These are phyloP conservation scores for Paraconiothyrium brasiliense DNA, from an alignment of 2,329 filamentous ascomycete genomes.

Conservation along the genomic window DNA sequence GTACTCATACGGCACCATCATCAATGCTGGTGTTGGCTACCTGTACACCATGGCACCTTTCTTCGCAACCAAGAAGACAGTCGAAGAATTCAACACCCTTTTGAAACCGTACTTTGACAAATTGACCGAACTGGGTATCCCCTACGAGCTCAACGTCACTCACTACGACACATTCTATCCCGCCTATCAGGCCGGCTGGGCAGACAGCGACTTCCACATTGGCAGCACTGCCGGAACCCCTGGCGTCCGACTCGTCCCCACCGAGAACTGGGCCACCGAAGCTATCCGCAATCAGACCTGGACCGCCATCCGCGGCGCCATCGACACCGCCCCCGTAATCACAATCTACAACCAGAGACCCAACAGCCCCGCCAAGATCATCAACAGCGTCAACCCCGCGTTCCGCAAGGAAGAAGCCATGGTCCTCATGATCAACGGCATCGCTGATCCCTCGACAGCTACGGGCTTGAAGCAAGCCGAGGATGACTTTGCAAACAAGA, in stretches of 20 bases:
- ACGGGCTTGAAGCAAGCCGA: slow-evolving; percentile 33
- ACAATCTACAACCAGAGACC: slow-evolving; percentile 36
- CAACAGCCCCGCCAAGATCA: slow-evolving; percentile 26
- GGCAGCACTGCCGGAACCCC: slow-evolving; percentile 43
- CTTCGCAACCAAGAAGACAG: slow-evolving; percentile 27
- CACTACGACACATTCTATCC: slow-evolving; percentile 39
- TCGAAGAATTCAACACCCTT: slow-evolving; percentile 20
- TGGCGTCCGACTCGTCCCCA: slow-evolving; percentile 48
- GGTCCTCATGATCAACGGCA: slow-evolving; percentile 33
- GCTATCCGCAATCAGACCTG: slow-evolving; percentile 39
- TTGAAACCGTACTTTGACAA: slow-evolving; percentile 26
- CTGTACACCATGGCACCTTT: slow-evolving; percentile 24
- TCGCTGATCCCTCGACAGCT: slow-evolving; percentile 28
- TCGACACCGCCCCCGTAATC: slow-evolving; percentile 34
- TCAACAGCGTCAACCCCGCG: slow-evolving; percentile 43
- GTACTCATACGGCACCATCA: slow-evolving; percentile 25
- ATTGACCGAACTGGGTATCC: slow-evolving; percentile 24
- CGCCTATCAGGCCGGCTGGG: slow-evolving; percentile 44
- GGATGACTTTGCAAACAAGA: slow-evolving; percentile 30
- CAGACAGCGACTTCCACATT: slow-evolving; percentile 32
- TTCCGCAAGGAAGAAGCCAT: slow-evolving; percentile 39
- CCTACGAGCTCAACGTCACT: slow-evolving; percentile 18
- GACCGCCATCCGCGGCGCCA: slow-evolving; percentile 30
- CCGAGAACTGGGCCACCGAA: slow-evolving; percentile 39
- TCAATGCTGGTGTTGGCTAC: slow-evolving; percentile 17